Base-by-base conservation (phyloP, 2,329 filamentous ascomycete genomes). In the Cercospora sp. region DNA sequence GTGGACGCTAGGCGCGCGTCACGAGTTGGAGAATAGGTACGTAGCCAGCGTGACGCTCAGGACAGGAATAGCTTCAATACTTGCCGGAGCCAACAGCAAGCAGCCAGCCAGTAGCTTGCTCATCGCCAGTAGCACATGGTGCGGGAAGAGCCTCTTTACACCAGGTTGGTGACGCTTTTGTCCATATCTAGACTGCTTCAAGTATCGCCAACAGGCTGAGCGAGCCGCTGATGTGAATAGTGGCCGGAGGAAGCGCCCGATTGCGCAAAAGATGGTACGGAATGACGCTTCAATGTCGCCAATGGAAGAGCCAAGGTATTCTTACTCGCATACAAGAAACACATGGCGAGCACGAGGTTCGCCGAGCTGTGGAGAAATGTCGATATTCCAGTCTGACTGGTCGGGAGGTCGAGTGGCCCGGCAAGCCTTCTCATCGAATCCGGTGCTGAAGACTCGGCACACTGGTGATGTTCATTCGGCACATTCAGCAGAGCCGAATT, bases 11-110 rank as follows among this genome's bases (percentile, higher is more conserved):
- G 53, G 65, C 65, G 65, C 65, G 65, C 65, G 60, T 42, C 53
- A 64, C 36, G 60, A 63, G 60, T 40, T 63, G 60, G 51, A 60
- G 31, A 36, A 62, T 60, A 51, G 60, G 60, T 62, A 51, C 60
- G 60, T 40, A 23, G 9, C 30, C 31, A 67, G 65, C 65, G 65
- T 67, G 40, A 64, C 65, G 65, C 65, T 55, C 48, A 59, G 9
- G 61, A 60, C 55, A 23, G 57, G 61, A 64, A 65, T 68, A 68
- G 66, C 55, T 18, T 33, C 57, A 55, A 18, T 48, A 45, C 45
- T 58, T 61, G 60, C 55, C 40, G 53, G 42, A 58, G 33, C 64
- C 61, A 60, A 31, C 62, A 60, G 60, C 60, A 60, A 40, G 53
- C 65, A 57, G 40, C 40, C 30, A 59, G 30, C 66, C 66, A 68